phyloP scores from a whole-genome alignment of 306 rosid species.

The Inga laurina region DNA sequence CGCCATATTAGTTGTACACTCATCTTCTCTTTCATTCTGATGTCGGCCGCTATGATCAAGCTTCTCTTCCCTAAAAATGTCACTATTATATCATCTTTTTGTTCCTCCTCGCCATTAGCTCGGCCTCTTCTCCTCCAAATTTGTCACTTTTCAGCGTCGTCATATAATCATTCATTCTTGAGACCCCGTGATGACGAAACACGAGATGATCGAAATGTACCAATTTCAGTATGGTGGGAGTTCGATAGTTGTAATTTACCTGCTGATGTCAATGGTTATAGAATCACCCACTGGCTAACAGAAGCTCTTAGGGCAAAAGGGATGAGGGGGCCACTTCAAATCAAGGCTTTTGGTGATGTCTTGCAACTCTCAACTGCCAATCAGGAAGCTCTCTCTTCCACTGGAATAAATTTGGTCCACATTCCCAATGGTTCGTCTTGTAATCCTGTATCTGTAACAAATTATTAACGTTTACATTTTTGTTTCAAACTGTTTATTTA shows the following conservation, averaged over 20 bases:
- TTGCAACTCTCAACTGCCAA: conserved; percentile 53
- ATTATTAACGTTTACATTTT: not conserved
- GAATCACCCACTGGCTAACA: conserved; percentile 49
- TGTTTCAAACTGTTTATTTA: not conserved
- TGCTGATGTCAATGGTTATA: conserved; percentile 39
- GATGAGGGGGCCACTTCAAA: conserved; percentile 77
- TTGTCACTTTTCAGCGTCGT: conserved; percentile 39
- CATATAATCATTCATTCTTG: not conserved
- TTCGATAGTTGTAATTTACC: conserved; percentile 79
- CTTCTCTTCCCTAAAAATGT: conserved; percentile 24
- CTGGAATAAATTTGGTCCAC: conserved; percentile 74
- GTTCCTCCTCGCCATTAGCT: not conserved
- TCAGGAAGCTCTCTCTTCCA: conserved; percentile 74
- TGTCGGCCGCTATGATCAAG: conserved; percentile 28
- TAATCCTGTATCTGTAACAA: not conserved
- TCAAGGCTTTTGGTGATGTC: conserved; percentile 78
- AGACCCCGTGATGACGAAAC: conserved; percentile 61
- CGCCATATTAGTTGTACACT: not conserved
- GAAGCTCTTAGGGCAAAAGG: conserved; percentile 77
- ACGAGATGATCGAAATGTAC: conserved; percentile 55
- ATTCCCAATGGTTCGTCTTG: conserved; percentile 57
- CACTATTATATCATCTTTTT: conserved; percentile 8
- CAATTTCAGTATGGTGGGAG: conserved; percentile 98
- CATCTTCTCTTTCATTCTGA: not conserved
- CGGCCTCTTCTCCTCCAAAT: conserved; percentile 36